These are phyloP conservation scores for Globisporangium paddicum DNA, from an alignment of 352 stramenopile genomes.

Conservation along the genomic window DNA sequence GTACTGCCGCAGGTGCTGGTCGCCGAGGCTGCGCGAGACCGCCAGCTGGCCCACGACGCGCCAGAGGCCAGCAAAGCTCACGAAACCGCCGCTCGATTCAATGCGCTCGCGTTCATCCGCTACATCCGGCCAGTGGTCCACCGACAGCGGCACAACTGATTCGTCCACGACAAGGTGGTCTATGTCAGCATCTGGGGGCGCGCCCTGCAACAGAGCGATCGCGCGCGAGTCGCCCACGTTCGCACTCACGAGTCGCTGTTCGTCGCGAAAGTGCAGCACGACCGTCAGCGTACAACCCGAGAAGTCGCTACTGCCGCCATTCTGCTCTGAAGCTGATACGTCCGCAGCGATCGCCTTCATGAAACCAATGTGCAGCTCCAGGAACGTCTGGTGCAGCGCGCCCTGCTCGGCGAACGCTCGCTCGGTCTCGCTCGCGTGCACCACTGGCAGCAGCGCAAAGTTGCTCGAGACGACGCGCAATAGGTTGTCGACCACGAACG, in stretches of 20 bases:
- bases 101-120: slow-evolving; percentile 47
- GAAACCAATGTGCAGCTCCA: slow-evolving; percentile 63
- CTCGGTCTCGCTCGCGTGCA: slow-evolving; percentile 3
- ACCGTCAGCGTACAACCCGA: slow-evolving; percentile 82
- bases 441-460: slow-evolving; percentile 22
- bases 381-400: slow-evolving; percentile 65
- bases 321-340: slow-evolving; percentile 13
- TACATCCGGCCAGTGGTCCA: slow-evolving; percentile 63
- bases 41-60: slow-evolving; percentile 90
- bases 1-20: slow-evolving; percentile 78
- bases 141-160: slow-evolving; percentile 32
- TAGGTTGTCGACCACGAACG: slow-evolving; percentile 64
- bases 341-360: neutral
- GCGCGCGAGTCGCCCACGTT: slow-evolving; percentile 88
- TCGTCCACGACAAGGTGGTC: neutral
- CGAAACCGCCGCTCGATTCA: slow-evolving; percentile 72
- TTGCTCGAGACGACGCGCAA: slow-evolving; percentile 26
- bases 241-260: slow-evolving; percentile 50
- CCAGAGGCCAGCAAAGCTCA: slow-evolving; percentile 65
- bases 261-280: slow-evolving; percentile 54
- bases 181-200: neutral
- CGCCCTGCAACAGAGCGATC: slow-evolving; percentile 30
- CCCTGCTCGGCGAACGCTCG: slow-evolving; percentile 43
- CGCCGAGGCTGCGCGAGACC: slow-evolving; percentile 90
- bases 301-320: slow-evolving; percentile 29